Evolutionary conservation across 345 rosid genomes (phyloP).

Genomic region (Nasturtium officinale): DNA sequence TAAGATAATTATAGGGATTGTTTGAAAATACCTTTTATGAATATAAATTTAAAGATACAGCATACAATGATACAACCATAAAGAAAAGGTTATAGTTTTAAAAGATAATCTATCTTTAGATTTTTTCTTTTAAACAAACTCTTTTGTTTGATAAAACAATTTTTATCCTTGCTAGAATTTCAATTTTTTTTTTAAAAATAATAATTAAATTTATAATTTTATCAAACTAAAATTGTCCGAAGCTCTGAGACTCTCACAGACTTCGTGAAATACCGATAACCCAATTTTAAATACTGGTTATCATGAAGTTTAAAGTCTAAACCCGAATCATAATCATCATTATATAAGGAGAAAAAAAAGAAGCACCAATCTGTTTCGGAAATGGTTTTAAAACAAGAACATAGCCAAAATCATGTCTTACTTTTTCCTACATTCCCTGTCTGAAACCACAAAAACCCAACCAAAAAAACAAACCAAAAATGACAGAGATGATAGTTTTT

Average conservation of each 20-base stretch:
- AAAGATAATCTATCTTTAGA: background rate
- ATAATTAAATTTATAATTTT: background rate
- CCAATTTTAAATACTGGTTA: background rate
- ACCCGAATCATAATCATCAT: slow-evolving; percentile 13
- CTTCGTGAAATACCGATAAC: background rate
- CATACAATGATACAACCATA: background rate
- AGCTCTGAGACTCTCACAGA: background rate
- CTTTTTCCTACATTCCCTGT: slow-evolving; percentile 35
- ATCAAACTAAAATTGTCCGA: background rate
- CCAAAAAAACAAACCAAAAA: slow-evolving; percentile 14
- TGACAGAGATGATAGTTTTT: slow-evolving; percentile 24
- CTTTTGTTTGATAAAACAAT: background rate
- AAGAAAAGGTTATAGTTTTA: background rate
- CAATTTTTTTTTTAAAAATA: background rate
- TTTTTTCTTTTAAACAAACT: background rate
- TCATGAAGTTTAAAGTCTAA: background rate
- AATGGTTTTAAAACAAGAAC: slow-evolving; percentile 40
- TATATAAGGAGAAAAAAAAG: background rate
- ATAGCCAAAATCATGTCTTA: slow-evolving; percentile 35
- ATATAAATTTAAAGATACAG: no score
- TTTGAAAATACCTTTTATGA: background rate
- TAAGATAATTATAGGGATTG: background rate
- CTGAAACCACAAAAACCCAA: slow-evolving; percentile 22
- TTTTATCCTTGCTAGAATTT: background rate
- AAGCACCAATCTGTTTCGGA: slow-evolving; percentile 27